A percentile compares a stretch with the other conserved stretches of the same genome.
phyloP scores from a whole-genome alignment of 495 filamentous ascomycete genomes.

The Articulospora tetracladia region DNA sequence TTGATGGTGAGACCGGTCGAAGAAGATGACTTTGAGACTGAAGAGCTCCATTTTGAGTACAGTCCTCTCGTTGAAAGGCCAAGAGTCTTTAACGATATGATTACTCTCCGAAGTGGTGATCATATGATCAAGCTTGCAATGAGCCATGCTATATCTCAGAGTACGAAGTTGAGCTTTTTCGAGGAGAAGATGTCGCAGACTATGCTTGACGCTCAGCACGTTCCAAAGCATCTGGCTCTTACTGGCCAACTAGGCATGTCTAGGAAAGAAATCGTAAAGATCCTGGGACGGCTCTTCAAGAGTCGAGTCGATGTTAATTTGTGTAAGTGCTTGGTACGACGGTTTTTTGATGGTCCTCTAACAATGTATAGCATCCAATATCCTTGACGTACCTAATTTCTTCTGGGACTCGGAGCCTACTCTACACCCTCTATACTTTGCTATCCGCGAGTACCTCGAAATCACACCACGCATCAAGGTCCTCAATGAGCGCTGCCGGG shows the following conservation, averaged over 20 bases:
- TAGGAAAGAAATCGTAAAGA: conserved; percentile 85
- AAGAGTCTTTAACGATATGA: conserved; percentile 98
- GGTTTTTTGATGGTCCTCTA: not conserved
- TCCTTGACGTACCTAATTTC: conserved; percentile 96
- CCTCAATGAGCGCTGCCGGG: conserved; percentile 92
- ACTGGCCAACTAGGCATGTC: conserved; percentile 91
- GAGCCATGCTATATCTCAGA: conserved; percentile 94
- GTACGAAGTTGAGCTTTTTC: conserved; percentile 94
- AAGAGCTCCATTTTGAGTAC: conserved; percentile 99
- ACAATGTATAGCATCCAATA: conserved; percentile 71
- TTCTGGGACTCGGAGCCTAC: conserved; percentile 98
- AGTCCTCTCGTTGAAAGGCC: conserved; percentile 78
- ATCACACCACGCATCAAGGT: conserved; percentile 93
- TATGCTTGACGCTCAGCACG: conserved; percentile 87
- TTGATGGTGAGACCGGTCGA: conserved; percentile 37
- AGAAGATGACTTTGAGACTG: conserved; percentile 86
- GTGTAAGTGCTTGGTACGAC: conserved; percentile 58
- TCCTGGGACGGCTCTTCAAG: conserved; percentile 86
- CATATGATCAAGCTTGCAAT: conserved; percentile 99
- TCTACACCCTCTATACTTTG: conserved; percentile 88
- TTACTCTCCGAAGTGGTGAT: conserved; percentile 83
- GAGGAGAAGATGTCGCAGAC: conserved; percentile 95
- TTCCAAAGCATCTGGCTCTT: conserved; percentile 82
- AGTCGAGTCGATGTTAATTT: conserved; percentile 96
- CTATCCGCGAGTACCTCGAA: conserved; percentile 95